Conservation (phyloP, 1,284 basidiomycete species). For the Salmacisia buchloeana region DNA sequence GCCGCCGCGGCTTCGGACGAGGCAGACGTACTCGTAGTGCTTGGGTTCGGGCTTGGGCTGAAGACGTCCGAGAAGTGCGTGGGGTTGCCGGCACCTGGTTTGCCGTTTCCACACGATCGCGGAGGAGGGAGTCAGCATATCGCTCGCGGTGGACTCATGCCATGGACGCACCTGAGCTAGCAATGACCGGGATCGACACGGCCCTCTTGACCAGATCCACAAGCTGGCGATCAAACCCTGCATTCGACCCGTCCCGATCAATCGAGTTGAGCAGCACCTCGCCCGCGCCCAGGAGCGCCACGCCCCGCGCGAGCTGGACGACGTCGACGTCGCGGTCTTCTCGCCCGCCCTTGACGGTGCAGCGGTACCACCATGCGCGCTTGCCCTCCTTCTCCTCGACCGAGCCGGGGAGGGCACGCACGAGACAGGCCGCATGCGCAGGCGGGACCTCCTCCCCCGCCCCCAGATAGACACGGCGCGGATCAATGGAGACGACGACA, state of each 20-base stretch:
- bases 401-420: slow-evolving; percentile 55
- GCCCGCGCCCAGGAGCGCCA: slow-evolving; percentile 83
- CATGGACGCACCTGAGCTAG: slow-evolving; percentile 63
- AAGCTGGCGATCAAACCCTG: slow-evolving; percentile 85
- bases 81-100: slow-evolving; percentile 64
- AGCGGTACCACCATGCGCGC: slow-evolving; percentile 95
- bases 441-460: slow-evolving; percentile 54
- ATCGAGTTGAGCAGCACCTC: slow-evolving; percentile 95
- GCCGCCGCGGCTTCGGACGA: slow-evolving; percentile 57
- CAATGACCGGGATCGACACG: slow-evolving; percentile 87
- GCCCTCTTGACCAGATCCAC: slow-evolving; percentile 64
- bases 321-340: slow-evolving; percentile 83
- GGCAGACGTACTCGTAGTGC: slow-evolving; percentile 54
- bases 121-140: not conserved
- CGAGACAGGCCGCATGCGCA: slow-evolving; percentile 48
- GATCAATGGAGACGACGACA: slow-evolving; percentile 96
- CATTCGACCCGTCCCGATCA: slow-evolving; percentile 87
- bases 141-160: not conserved
- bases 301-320: slow-evolving; percentile 81
- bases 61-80: slow-evolving; percentile 77
- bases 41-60: slow-evolving; percentile 7
- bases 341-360: slow-evolving; percentile 89
- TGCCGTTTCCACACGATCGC: not conserved
- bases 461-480: slow-evolving; percentile 78
- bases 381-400: slow-evolving; percentile 54